Base-by-base conservation (phyloP, 2,329 filamentous ascomycete genomes). In the Pseudophaeomoniella oleicola region DNA sequence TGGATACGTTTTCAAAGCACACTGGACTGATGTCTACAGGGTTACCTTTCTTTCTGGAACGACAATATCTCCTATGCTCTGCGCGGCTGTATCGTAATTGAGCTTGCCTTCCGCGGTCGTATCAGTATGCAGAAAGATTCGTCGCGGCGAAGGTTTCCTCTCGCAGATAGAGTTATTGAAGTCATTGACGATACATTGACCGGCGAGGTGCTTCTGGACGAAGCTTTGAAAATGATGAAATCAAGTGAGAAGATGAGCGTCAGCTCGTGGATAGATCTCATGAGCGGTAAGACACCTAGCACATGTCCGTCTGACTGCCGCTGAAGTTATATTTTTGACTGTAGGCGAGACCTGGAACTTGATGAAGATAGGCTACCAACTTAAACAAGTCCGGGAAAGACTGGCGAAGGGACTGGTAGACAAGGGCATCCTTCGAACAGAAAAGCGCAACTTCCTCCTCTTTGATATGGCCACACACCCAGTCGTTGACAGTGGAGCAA, bases 171-270 rank as follows among this genome's bases (percentile, higher is more conserved):
- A 48, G 70, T 90, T 49, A 94, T 98, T 60, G 90, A 98, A 64
- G 90, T 98, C 46, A 77, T 96, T 54, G 90, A 98, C 60, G 88
- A 94, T 56, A 88, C 86, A 41, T 71, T 94, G 55, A 98, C 90
- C 4, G 90, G 90, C 49, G 90, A 98, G 66, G 90, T 96, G 45
- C 72, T 98, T 51, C 73, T 98, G 53, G 90, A 98, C 62, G 90
- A 98, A 67, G 84, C 90, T 41, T 68, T 98, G 54, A 98, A 98
- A 70, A 93, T 98, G 87, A 98, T 98, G 88, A 98, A 98, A 71
- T 79, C 83, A 50, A 94, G 86, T 62, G 90, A 98, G 69, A 94
- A 94, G 72, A 96, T 98, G 90, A 96, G 90, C 62, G 90, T 98
- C 48, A 90, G 84, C 67, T 84, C 85, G 32, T 98, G 90, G 90